Percentiles rank a stretch among this genome's conserved stretches.
These are phyloP conservation scores for Penicillium verrucosum DNA, from an alignment of 2,329 filamentous ascomycete species.

Conservation along the genomic window DNA sequence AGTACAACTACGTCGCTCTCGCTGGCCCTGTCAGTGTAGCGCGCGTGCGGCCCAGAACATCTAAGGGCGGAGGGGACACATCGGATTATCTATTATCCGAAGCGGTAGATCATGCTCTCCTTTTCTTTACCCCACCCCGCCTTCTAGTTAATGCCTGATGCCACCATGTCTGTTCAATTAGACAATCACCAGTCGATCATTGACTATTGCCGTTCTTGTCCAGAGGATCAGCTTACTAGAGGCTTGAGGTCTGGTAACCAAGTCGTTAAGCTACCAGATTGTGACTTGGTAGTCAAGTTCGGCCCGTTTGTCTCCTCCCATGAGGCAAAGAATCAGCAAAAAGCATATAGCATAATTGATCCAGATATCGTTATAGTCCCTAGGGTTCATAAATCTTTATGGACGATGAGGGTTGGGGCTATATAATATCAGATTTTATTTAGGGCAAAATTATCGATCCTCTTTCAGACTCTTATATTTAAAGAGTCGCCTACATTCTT, in stretches of 20 bases:
- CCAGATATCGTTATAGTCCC: neutral
- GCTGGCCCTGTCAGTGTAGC: too few species aligned
- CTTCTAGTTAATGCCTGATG: neutral
- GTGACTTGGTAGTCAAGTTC: neutral
- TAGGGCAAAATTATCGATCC: neutral
- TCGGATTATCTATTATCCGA: neutral
- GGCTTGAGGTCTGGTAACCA: neutral
- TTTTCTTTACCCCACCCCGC: neutral
- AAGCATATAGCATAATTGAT: neutral
- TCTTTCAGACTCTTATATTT: neutral
- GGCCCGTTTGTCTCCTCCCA: neutral
- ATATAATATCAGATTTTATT: neutral
- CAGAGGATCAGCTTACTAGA: neutral
- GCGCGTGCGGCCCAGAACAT: too few species aligned
- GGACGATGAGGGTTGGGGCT: neutral
- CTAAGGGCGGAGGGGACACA: too few species aligned
- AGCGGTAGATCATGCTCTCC: neutral
- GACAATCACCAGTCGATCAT: neutral
- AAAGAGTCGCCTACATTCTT: neutral
- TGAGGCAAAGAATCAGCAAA: neutral
- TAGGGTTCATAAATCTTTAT: neutral
- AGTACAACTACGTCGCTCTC: neutral
- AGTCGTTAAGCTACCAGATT: neutral
- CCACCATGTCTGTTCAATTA: neutral
- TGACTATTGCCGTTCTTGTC: neutral